Conservation (phyloP, 2,329 filamentous ascomycete genomes). For the Neurospora sp. region DNA sequence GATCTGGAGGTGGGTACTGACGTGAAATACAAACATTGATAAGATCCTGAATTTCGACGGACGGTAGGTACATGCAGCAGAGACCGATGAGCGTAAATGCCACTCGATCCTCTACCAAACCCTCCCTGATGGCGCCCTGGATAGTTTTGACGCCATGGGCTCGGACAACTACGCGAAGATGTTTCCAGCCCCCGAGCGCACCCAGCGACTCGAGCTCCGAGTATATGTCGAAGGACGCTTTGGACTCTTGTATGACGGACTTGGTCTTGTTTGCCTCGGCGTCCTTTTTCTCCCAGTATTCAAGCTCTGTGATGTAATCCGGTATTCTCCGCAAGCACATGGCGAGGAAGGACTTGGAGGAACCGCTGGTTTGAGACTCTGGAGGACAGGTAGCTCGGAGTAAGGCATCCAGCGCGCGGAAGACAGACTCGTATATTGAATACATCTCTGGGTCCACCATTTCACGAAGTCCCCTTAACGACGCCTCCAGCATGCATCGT, state of each 20-base stretch:
- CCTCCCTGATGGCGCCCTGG: slow-evolving; percentile 30
- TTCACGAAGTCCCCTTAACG: no score
- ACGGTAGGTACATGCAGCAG: slow-evolving; percentile 26
- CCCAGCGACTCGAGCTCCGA: slow-evolving; percentile 37
- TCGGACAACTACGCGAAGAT: slow-evolving; percentile 34
- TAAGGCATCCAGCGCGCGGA: slow-evolving; percentile 33
- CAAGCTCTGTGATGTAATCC: slow-evolving; percentile 34
- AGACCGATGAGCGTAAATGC: slow-evolving; percentile 31
- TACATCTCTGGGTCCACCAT: slow-evolving; percentile 17
- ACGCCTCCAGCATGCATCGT: slow-evolving; percentile 21
- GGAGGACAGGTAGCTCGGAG: slow-evolving; percentile 29
- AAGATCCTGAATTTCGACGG: slow-evolving; percentile 31
- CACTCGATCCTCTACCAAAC: slow-evolving; percentile 31
- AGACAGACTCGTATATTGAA: slow-evolving; percentile 34
- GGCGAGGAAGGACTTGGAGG: slow-evolving; percentile 32
- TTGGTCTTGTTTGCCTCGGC: slow-evolving; percentile 27
- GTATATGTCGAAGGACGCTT: slow-evolving; percentile 36
- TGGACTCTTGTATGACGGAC: slow-evolving; percentile 24
- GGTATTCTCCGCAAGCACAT: slow-evolving; percentile 41
- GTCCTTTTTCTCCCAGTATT: slow-evolving; percentile 29
- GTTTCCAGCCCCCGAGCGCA: slow-evolving; percentile 32
- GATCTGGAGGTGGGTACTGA: slow-evolving; percentile 24
- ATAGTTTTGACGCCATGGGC: slow-evolving; percentile 36
- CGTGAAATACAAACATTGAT: slow-evolving; percentile 25
- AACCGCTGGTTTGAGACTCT: slow-evolving; percentile 13